Evolutionary conservation across 2,329 filamentous ascomycete genomes (phyloP).

Genomic region (Colletotrichum tropicicola): DNA sequence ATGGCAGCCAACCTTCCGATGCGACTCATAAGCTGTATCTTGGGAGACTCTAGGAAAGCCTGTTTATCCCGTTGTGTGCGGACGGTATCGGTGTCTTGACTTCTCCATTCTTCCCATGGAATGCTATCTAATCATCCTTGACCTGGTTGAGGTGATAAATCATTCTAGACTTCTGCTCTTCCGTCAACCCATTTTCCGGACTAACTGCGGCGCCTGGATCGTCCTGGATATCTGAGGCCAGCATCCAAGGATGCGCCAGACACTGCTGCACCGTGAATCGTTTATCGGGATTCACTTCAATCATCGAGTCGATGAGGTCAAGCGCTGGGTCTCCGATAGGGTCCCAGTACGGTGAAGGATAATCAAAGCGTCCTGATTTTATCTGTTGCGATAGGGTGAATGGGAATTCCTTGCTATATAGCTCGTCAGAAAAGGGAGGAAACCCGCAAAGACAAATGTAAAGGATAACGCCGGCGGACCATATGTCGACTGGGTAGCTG

Average conservation of each 20-base stretch:
- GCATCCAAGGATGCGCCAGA: slow-evolving; percentile 87
- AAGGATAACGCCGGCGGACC: slow-evolving; percentile 96
- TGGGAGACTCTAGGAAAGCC: no score
- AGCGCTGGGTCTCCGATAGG: slow-evolving; percentile 72
- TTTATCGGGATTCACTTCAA: slow-evolving; percentile 84
- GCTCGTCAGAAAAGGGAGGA: slow-evolving; percentile 94
- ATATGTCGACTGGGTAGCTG: slow-evolving; percentile 54
- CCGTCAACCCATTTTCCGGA: no score
- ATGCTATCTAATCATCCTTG: no score
- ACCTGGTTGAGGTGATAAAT: no score
- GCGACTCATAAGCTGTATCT: no score
- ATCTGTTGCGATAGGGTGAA: slow-evolving; percentile 90
- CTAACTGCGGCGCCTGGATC: no score
- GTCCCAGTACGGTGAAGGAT: slow-evolving; percentile 94
- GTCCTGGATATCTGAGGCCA: background rate
- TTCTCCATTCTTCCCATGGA: no score
- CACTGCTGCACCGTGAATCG: slow-evolving; percentile 91
- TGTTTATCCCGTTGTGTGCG: no score
- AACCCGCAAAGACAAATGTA: slow-evolving; percentile 98
- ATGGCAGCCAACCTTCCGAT: no score
- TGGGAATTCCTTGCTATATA: slow-evolving; percentile 81
- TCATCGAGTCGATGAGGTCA: slow-evolving; percentile 93
- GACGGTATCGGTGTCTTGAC: no score
- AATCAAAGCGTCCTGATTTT: slow-evolving; percentile 87
- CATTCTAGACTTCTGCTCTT: no score